Conservation (phyloP, 345 rosid species). For the Isatis tinctoria region DNA sequence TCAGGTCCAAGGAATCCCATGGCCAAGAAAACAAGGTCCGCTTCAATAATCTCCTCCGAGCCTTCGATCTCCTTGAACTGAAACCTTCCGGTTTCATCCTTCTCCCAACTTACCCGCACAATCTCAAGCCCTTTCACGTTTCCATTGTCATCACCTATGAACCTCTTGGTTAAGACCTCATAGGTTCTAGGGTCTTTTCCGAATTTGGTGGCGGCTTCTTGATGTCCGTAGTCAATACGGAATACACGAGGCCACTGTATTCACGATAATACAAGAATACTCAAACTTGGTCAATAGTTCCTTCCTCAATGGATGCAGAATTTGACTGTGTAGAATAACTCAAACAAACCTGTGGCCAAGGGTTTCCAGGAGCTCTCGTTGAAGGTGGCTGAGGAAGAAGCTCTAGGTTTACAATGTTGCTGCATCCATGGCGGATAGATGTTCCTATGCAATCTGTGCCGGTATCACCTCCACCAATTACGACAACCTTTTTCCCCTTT, state of each 20-base stretch:
- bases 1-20: slow-evolving; percentile 99
- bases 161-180: slow-evolving; percentile 87
- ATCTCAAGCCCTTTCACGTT: slow-evolving; percentile 79
- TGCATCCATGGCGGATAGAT: slow-evolving; percentile 94
- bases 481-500: slow-evolving; percentile 87
- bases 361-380: slow-evolving; percentile 91
- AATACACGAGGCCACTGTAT: slow-evolving; percentile 94
- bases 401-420: slow-evolving; percentile 69
- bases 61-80: slow-evolving; percentile 88
- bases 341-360: slow-evolving; percentile 96
- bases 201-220: slow-evolving; percentile 81
- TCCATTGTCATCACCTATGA: slow-evolving; percentile 83
- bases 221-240: slow-evolving; percentile 96
- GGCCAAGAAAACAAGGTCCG: slow-evolving; percentile 85
- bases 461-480: slow-evolving; percentile 99
- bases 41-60: slow-evolving; percentile 74
- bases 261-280: neutral
- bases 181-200: slow-evolving; percentile 94
- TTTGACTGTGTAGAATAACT: neutral
- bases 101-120: slow-evolving; percentile 76
- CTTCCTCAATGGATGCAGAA: neutral
- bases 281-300: neutral
- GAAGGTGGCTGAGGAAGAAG: slow-evolving; percentile 91
- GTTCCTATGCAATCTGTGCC: slow-evolving; percentile 99
- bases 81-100: slow-evolving; percentile 80